Conservation (phyloP, 176 grass and related monocot genomes). For the Triticum monococcum region DNA sequence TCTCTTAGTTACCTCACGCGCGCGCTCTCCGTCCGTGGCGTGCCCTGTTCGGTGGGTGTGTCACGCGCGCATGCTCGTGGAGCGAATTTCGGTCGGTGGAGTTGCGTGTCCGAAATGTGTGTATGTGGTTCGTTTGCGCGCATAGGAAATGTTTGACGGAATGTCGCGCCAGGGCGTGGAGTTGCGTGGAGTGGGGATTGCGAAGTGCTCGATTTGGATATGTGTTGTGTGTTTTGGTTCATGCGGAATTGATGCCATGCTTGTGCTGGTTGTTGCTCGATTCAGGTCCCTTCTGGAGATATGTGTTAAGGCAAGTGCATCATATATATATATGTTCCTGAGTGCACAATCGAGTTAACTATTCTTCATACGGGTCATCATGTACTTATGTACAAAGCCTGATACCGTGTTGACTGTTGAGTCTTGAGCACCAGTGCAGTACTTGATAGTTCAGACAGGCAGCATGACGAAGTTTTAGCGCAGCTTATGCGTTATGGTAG, state of each 20-base stretch:
- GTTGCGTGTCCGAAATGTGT: background rate
- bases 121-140: background rate
- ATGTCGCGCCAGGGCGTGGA: background rate
- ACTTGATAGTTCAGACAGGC: background rate
- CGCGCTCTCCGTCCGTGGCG: background rate
- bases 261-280: background rate
- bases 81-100: background rate
- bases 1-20: background rate
- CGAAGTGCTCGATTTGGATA: background rate
- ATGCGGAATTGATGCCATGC: conserved; percentile 18
- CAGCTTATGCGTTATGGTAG: background rate
- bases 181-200: background rate
- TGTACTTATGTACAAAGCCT: background rate
- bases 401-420: background rate
- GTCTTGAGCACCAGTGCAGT: background rate
- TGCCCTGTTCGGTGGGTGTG: background rate
- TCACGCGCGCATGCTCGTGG: background rate
- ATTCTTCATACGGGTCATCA: background rate
- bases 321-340: background rate
- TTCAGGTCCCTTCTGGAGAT: background rate
- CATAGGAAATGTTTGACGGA: conserved; percentile 4
- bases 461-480: background rate
- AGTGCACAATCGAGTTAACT: background rate
- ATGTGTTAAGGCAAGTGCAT: background rate
- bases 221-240: conserved; percentile 17